phyloP scores from a whole-genome alignment of 106 monocot species.

The Agapanthus africanus region DNA sequence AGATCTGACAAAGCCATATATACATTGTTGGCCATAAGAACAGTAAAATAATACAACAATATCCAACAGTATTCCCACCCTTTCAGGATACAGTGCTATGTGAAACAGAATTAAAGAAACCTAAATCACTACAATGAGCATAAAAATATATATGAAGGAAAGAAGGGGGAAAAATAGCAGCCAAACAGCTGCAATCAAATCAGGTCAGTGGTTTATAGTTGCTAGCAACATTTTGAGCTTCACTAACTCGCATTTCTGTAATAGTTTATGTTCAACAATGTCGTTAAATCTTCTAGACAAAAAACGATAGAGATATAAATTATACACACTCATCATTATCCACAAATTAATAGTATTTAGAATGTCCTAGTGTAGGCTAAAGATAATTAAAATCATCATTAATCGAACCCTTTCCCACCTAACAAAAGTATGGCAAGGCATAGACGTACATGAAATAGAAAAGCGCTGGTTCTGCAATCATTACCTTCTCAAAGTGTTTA shows the following conservation, averaged over 20 bases:
- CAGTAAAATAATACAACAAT: too few species aligned
- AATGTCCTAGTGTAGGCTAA: not conserved
- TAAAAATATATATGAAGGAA: too few species aligned
- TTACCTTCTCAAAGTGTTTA: constrained; percentile 95
- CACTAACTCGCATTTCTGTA: not conserved
- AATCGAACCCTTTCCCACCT: not conserved
- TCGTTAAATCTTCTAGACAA: not conserved
- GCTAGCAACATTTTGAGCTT: not conserved
- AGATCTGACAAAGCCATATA: too few species aligned
- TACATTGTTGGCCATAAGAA: too few species aligned
- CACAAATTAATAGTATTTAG: not conserved
- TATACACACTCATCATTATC: not conserved
- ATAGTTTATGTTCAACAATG: not conserved
- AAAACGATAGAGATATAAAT: not conserved
- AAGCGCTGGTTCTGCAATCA: not conserved
- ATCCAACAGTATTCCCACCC: too few species aligned
- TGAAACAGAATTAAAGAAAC: constrained; percentile 2
- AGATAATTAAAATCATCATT: not conserved
- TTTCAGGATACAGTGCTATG: not conserved
- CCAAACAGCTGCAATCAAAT: not conserved
- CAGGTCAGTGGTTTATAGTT: too few species aligned
- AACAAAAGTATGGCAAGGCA: not conserved
- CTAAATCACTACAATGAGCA: not conserved
- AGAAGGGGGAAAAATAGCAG: not conserved
- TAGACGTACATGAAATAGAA: not conserved